phyloP scores from a whole-genome alignment of 768 basidiomycete genomes.

The Mycena albidolilacea region DNA sequence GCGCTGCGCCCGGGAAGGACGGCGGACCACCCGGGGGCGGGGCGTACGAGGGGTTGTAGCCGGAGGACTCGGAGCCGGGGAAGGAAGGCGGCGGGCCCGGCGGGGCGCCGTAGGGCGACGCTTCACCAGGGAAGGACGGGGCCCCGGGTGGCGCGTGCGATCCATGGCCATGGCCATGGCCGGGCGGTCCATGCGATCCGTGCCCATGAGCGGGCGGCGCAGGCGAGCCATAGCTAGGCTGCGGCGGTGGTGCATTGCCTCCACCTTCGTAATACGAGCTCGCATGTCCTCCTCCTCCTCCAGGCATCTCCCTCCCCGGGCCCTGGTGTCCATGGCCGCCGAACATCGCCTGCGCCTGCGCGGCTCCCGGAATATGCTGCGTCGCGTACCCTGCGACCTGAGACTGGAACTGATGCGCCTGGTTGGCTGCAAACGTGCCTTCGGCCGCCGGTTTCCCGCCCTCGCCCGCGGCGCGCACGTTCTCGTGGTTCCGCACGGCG shows the following conservation, averaged over 20 bases:
- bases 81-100: constrained; percentile 44
- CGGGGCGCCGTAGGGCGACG: constrained; percentile 43
- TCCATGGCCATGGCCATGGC: no score
- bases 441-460: constrained; percentile 62
- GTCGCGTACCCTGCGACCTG: constrained; percentile 61
- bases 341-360: constrained; percentile 59
- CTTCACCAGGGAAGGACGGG: constrained; percentile 27
- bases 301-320: constrained; percentile 32
- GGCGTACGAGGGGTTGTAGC: constrained; percentile 54
- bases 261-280: constrained; percentile 34
- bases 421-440: constrained; percentile 62
- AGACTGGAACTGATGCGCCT: constrained; percentile 66
- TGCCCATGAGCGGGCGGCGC: constrained; percentile 4
- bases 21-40: constrained; percentile 45
- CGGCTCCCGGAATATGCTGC: constrained; percentile 60
- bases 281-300: background rate
- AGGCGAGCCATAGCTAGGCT: constrained; percentile 24
- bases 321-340: constrained; percentile 36
- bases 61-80: constrained; percentile 34
- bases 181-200: no score
- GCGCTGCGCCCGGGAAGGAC: constrained; percentile 44
- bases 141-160: constrained; percentile 5
- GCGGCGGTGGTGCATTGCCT: constrained; percentile 14
- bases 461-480: constrained; percentile 71
- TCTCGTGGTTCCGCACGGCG: constrained; percentile 80